These are phyloP conservation scores for Phaffia rhodozyma DNA, from an alignment of 1,284 basidiomycete species.

Conservation along the genomic window DNA sequence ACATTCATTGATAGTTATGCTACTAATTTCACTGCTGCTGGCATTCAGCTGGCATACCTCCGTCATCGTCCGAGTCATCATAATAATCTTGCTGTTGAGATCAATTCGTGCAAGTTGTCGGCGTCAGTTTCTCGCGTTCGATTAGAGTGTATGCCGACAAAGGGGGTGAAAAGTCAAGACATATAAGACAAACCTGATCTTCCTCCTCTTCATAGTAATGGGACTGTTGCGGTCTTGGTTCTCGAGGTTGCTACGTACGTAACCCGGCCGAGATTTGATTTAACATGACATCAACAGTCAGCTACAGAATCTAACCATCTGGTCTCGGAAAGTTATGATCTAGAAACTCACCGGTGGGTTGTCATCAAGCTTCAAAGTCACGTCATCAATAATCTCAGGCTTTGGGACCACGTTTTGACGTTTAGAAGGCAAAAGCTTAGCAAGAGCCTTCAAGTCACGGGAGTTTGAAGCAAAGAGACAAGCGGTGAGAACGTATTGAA, in stretches of 20 bases:
- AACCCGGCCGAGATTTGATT: conserved; percentile 28
- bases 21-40: conserved; percentile 18
- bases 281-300: conserved; percentile 52
- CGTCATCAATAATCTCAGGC: conserved; percentile 58
- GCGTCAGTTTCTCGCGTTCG: background rate
- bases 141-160: background rate
- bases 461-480: conserved; percentile 1
- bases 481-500: background rate
- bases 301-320: conserved; percentile 52
- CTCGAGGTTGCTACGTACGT: background rate
- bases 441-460: conserved; percentile 43
- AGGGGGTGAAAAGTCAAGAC: background rate
- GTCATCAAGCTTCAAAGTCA: conserved; percentile 55
- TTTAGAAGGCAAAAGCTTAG: conserved; percentile 57
- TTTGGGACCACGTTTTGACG: conserved; percentile 55
- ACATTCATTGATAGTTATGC: background rate
- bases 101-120: background rate
- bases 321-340: conserved; percentile 53
- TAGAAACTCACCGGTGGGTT: conserved; percentile 60
- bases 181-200: background rate
- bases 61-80: conserved; percentile 52
- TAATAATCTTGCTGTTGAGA: conserved; percentile 23
- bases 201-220: conserved; percentile 7
- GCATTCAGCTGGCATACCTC: conserved; percentile 39
- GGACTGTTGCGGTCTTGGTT: conserved; percentile 3